A percentile compares a stretch with the other conserved stretches of the same genome.
Conservation (phyloP, 2,329 filamentous ascomycete genomes). For the Penicillium carneum region DNA sequence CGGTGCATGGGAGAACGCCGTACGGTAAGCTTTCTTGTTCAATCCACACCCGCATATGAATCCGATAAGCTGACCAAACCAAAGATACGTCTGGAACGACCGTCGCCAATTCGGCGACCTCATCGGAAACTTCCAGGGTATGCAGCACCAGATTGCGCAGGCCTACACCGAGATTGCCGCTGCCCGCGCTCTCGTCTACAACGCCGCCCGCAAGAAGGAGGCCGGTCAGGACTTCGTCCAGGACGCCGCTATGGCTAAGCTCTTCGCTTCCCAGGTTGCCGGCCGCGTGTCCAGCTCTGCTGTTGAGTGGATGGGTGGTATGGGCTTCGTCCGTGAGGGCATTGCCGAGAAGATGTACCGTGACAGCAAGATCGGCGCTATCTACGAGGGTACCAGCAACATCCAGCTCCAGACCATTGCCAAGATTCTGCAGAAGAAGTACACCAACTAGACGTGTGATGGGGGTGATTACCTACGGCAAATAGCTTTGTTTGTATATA, state of each 20-base stretch:
- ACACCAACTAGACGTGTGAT: slow-evolving; percentile 59
- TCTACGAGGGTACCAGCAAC: slow-evolving; percentile 83
- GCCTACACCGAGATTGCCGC: slow-evolving; percentile 92
- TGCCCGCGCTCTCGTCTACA: slow-evolving; percentile 90
- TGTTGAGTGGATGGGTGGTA: slow-evolving; percentile 99
- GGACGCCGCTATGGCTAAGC: slow-evolving; percentile 97
- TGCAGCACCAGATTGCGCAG: slow-evolving; percentile 98
- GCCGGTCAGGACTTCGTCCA: slow-evolving; percentile 92
- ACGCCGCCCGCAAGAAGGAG: slow-evolving; percentile 97
- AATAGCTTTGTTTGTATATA: slow-evolving; percentile 15
- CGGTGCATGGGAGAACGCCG: slow-evolving; percentile 94
- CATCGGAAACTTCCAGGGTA: slow-evolving; percentile 96
- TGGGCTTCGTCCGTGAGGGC: slow-evolving; percentile 97
- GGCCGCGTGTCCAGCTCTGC: slow-evolving; percentile 83
- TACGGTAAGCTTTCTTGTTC: slow-evolving; percentile 61
- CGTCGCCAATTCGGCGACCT: slow-evolving; percentile 93
- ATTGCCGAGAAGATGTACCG: slow-evolving; percentile 97
- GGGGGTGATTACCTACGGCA: slow-evolving; percentile 2
- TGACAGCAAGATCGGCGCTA: slow-evolving; percentile 97
- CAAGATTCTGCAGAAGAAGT: slow-evolving; percentile 72
- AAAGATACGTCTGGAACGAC: slow-evolving; percentile 94
- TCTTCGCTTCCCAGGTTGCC: slow-evolving; percentile 91
- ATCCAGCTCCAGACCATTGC: slow-evolving; percentile 75
- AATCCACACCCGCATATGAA: neutral
- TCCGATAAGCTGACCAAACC: slow-evolving; percentile 16